Conservation (phyloP, 495 filamentous ascomycete genomes). For the Aspergillus taichungensis region DNA sequence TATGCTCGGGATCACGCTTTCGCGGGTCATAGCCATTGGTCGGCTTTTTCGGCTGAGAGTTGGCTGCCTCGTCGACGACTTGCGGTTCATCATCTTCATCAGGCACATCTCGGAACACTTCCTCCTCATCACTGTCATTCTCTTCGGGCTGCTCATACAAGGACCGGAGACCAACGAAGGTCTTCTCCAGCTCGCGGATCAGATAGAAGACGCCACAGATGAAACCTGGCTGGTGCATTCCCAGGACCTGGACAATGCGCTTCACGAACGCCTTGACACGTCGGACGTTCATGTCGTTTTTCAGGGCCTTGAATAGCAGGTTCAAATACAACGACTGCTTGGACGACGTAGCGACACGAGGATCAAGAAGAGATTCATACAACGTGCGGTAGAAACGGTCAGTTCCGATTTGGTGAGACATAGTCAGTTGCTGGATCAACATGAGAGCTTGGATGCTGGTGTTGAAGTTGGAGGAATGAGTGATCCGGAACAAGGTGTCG, state of each 20-base stretch:
- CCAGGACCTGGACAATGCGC: constrained; percentile 76
- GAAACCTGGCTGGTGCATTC: constrained; percentile 85
- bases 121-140: constrained; percentile 56
- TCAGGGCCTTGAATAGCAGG: constrained; percentile 76
- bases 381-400: constrained; percentile 93
- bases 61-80: constrained; percentile 10
- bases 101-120: constrained; percentile 61
- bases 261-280: constrained; percentile 94
- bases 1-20: constrained; percentile 84
- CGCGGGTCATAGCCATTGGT: constrained; percentile 63
- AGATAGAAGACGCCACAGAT: constrained; percentile 83
- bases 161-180: constrained; percentile 63
- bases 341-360: constrained; percentile 76
- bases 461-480: constrained; percentile 97
- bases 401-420: constrained; percentile 63
- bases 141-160: constrained; percentile 68
- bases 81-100: constrained; percentile 42
- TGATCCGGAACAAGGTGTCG: constrained; percentile 87
- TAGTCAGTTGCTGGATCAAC: constrained; percentile 86
- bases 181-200: constrained; percentile 67
- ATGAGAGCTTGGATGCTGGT: constrained; percentile 93
- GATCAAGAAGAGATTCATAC: constrained; percentile 90
- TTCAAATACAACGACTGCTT: constrained; percentile 95
- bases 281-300: constrained; percentile 75
- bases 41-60: constrained; percentile 18